Conservation (phyloP, 768 basidiomycete species). For the Ephemerocybe angulata region DNA sequence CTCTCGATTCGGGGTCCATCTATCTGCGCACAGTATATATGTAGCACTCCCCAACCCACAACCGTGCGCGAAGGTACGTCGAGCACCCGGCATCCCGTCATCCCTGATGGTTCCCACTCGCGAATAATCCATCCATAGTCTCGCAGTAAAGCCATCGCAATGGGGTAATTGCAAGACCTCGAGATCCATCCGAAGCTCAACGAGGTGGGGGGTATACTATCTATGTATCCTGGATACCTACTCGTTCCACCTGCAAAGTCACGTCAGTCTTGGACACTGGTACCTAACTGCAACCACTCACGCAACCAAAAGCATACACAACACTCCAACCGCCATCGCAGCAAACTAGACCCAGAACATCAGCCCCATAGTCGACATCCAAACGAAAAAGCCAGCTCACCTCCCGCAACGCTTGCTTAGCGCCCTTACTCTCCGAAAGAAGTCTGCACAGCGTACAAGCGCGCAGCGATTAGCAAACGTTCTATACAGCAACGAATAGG, state of each 20-base stretch:
- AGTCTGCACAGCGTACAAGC: slow-evolving; percentile 48
- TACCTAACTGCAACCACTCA: slow-evolving; percentile 42
- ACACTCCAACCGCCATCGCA: slow-evolving; percentile 87
- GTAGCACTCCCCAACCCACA: too few relatives aligned
- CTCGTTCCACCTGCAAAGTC: slow-evolving; percentile 67
- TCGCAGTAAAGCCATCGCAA: background rate
- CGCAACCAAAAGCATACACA: slow-evolving; percentile 91
- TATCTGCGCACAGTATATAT: too few relatives aligned
- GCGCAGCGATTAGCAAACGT: background rate
- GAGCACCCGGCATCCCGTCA: too few relatives aligned
- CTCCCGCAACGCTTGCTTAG: slow-evolving; percentile 87
- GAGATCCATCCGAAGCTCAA: too few relatives aligned
- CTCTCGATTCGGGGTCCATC: background rate
- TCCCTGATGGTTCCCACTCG: background rate
- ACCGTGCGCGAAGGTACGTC: too few relatives aligned
- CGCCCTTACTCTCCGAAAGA: slow-evolving; percentile 84
- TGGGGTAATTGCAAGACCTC: background rate
- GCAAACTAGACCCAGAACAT: slow-evolving; percentile 60
- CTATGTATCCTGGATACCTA: slow-evolving; percentile 32
- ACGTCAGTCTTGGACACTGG: slow-evolving; percentile 9
- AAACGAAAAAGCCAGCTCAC: slow-evolving; percentile 30
- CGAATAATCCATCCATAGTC: background rate
- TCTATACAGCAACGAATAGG: background rate
- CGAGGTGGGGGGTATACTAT: background rate
- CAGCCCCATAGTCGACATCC: slow-evolving; percentile 2